Percentiles rank a stretch among this genome's conserved stretches.
phyloP scores from a whole-genome alignment of 2,329 filamentous ascomycete genomes.

The Trichoderma asperellum region DNA sequence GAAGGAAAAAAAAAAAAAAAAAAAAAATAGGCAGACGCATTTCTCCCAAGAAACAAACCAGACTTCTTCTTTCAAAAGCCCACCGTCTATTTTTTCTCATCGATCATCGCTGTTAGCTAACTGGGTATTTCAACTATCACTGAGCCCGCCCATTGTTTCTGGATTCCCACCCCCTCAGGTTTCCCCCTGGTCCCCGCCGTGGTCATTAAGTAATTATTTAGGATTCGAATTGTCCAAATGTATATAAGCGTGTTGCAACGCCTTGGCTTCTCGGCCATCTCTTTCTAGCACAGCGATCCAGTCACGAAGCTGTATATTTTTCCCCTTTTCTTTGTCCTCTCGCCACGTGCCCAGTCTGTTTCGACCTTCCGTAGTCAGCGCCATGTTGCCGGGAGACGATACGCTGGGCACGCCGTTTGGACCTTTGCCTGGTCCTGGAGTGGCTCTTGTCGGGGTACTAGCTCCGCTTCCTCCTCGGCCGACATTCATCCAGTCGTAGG shows the following conservation, averaged over 20 bases:
- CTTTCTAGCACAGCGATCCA: constrained; percentile 78
- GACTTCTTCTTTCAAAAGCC: not conserved
- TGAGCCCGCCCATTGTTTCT: constrained; percentile 19
- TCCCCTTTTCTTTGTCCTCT: constrained; percentile 76
- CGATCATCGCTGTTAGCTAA: constrained; percentile 26
- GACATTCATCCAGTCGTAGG: constrained; percentile 75
- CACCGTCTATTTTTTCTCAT: not conserved
- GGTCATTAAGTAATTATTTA: constrained; percentile 38
- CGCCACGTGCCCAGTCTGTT: constrained; percentile 74
- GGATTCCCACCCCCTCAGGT: not conserved
- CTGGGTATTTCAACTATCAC: constrained; percentile 39
- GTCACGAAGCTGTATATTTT: constrained; percentile 82
- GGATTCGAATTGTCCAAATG: constrained; percentile 55
- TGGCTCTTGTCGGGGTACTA: constrained; percentile 53
- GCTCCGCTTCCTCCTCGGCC: constrained; percentile 55
- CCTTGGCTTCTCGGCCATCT: constrained; percentile 69
- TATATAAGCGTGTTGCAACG: constrained; percentile 62
- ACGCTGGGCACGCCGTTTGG: constrained; percentile 41
- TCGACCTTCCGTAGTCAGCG: constrained; percentile 60
- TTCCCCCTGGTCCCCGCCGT: constrained; percentile 13
- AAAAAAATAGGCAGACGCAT: constrained; percentile 35
- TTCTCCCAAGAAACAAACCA: constrained; percentile 20
- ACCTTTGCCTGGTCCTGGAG: constrained; percentile 42
- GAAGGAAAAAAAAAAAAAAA: constrained; percentile 32
- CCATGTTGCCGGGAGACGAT: constrained; percentile 40